Percentiles rank a stretch among this genome's conserved stretches.
These are phyloP conservation scores for Blastobotrys elegans DNA, from an alignment of 1,139 yeast species.

Conservation along the genomic window DNA sequence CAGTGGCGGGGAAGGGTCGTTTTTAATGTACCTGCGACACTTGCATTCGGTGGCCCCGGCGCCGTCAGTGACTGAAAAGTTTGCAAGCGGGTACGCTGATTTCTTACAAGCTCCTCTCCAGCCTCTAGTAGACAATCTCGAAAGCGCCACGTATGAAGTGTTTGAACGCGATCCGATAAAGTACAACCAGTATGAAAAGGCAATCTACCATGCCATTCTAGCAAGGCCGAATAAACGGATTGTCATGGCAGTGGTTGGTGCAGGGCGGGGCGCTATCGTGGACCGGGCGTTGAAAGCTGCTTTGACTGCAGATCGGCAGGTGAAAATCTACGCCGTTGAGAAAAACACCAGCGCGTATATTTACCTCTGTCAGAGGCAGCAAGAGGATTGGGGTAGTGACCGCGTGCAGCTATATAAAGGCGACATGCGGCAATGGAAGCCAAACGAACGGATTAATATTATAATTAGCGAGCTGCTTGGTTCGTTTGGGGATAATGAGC, in stretches of 20 bases:
- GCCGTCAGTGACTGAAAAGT: constrained; percentile 33
- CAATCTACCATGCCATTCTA: constrained; percentile 56
- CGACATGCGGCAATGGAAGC: constrained; percentile 54
- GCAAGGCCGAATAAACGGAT: constrained; percentile 31
- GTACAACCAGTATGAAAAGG: constrained; percentile 61
- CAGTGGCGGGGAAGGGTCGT: constrained; percentile 43
- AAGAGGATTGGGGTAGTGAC: constrained; percentile 30
- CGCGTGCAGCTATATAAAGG: constrained; percentile 46
- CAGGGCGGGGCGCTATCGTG: constrained; percentile 81
- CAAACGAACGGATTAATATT: constrained; percentile 41
- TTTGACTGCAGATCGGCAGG: constrained; percentile 30
- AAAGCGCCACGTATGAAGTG: constrained; percentile 53
- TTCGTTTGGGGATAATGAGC: constrained; percentile 87
- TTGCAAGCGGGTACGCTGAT: constrained; percentile 38
- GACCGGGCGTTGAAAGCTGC: constrained; percentile 47
- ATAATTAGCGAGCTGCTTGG: constrained; percentile 81
- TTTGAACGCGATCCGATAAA: constrained; percentile 69
- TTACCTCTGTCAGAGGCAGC: constrained; percentile 29
- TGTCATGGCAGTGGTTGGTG: constrained; percentile 64
- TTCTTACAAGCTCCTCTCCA: constrained; percentile 58
- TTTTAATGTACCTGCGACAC: constrained; percentile 51
- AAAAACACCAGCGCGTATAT: constrained; percentile 62
- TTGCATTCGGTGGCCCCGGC: constrained; percentile 37
- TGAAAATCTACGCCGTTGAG: constrained; percentile 56
- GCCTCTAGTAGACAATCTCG: constrained; percentile 57